Evolutionary conservation across 2,329 filamentous ascomycete genomes (phyloP), one percentile per base, ranked within the genome.

Genomic region (Monilinia fructicola): DNA sequence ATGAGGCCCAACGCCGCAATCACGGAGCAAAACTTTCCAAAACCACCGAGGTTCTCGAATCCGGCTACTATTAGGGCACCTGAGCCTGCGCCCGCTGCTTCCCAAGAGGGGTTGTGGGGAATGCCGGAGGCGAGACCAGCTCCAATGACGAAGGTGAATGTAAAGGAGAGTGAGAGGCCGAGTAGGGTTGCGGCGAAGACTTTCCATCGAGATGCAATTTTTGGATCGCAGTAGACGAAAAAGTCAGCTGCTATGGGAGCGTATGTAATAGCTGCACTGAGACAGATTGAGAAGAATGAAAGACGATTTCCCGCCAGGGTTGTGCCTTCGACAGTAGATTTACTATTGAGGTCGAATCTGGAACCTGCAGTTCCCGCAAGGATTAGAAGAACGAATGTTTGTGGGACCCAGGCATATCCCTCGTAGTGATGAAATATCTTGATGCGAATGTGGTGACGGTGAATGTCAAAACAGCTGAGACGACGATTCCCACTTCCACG

Each of bases 281-380:
- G 79, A 70, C 85, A 90, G 56, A 92, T 79, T 14, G 85, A 88
- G 76, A 92, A 89, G 77, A 90, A 92, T 5, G 87, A 89, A 42
- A 92, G 78, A 3, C 84, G 79, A 68, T 85, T 84, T 40, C 85
- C 87, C 18, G 79, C 78, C 10, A 87, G 73, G 2, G 84, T 85
- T 54, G 80, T 14, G 3, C 52, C 31, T n/a, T 65, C 76, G 18
- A 79, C 72, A 55, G 61, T 59, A 9, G 66, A 54, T 84, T 79
- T n/a, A 83, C 85, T 0, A 77, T 75, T 1, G 83, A 86, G 3
- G 79, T 90, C 85, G 72, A 88, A 90, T 21, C 84, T 80, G 2
- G 82, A 80, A 0, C 85, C 85, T 2, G 87, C 86, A 2, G 84
- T 82, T 3, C 87, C 88, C 50, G 85, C 84, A 0, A 90, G 78